Conservation (phyloP, 352 stramenopile genomes). For the Pythium utonaiense region DNA sequence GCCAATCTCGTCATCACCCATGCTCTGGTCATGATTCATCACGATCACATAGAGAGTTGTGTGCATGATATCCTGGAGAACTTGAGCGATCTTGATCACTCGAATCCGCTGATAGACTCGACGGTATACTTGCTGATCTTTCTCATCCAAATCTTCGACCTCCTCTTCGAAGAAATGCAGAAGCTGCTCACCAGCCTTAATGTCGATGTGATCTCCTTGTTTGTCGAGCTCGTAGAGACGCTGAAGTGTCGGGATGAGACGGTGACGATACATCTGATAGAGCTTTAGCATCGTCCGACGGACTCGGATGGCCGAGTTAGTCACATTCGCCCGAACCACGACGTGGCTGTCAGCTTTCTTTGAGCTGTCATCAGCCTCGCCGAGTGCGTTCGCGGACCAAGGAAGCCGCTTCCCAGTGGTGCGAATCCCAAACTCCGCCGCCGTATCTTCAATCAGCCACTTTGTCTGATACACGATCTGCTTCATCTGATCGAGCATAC, state of each 20-base stretch:
- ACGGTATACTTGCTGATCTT: slow-evolving; percentile 46
- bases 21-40: slow-evolving; percentile 47
- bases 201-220: slow-evolving; percentile 31
- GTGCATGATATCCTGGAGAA: slow-evolving; percentile 64
- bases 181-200: slow-evolving; percentile 36
- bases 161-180: slow-evolving; percentile 61
- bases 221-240: slow-evolving; percentile 49
- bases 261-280: slow-evolving; percentile 42
- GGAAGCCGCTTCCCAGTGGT: slow-evolving; percentile 31
- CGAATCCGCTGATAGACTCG: slow-evolving; percentile 53
- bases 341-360: slow-evolving; percentile 24
- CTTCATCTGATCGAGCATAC: slow-evolving; percentile 34
- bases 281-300: slow-evolving; percentile 57
- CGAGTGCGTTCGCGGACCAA: slow-evolving; percentile 35
- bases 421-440: slow-evolving; percentile 41
- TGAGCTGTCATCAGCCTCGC: slow-evolving; percentile 9
- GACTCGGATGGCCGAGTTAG: slow-evolving; percentile 44
- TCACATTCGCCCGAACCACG: slow-evolving; percentile 43
- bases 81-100: slow-evolving; percentile 47
- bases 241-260: slow-evolving; percentile 53
- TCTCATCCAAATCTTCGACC: slow-evolving; percentile 58
- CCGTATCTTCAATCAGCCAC: slow-evolving; percentile 46
- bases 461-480: slow-evolving; percentile 43
- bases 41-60: slow-evolving; percentile 52
- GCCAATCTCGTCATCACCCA: slow-evolving; percentile 48